Evolutionary conservation across 2,329 filamentous ascomycete genomes (phyloP).

Genomic region (Colletotrichum sp.): DNA sequence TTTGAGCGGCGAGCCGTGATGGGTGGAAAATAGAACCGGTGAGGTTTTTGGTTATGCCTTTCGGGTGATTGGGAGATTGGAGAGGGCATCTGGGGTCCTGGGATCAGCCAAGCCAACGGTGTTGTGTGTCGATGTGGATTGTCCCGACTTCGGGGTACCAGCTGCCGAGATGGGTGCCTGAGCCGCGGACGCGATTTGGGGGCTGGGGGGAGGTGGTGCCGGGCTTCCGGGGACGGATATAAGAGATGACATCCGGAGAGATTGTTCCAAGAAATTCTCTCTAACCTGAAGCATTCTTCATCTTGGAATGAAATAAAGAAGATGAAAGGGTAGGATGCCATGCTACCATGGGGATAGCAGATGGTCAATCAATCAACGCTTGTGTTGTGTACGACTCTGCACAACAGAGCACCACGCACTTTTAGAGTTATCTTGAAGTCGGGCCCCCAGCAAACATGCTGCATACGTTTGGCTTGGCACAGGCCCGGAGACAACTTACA

Average conservation of each 20-base stretch:
- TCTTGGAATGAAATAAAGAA: background rate
- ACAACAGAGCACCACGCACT: background rate
- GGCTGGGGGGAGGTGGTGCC: background rate
- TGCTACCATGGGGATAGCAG: background rate
- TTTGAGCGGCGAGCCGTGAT: background rate
- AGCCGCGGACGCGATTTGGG: background rate
- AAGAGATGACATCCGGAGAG: background rate
- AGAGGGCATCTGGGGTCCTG: background rate
- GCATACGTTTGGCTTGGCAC: background rate
- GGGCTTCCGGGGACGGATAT: background rate
- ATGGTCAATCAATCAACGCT: background rate
- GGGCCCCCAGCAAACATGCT: background rate
- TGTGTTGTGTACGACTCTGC: background rate
- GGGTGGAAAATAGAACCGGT: background rate
- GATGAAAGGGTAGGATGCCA: background rate
- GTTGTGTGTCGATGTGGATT: background rate
- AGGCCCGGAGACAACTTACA: background rate
- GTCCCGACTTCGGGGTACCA: constrained; percentile 1
- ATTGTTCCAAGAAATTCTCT: background rate
- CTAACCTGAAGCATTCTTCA: background rate
- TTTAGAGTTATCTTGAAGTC: background rate
- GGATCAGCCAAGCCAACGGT: background rate
- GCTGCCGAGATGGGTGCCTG: background rate
- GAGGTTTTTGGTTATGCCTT: background rate
- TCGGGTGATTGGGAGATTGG: constrained; percentile 9